These are phyloP conservation scores for Nakataea oryzae DNA, from an alignment of 2,329 filamentous ascomycete species.

Conservation along the genomic window DNA sequence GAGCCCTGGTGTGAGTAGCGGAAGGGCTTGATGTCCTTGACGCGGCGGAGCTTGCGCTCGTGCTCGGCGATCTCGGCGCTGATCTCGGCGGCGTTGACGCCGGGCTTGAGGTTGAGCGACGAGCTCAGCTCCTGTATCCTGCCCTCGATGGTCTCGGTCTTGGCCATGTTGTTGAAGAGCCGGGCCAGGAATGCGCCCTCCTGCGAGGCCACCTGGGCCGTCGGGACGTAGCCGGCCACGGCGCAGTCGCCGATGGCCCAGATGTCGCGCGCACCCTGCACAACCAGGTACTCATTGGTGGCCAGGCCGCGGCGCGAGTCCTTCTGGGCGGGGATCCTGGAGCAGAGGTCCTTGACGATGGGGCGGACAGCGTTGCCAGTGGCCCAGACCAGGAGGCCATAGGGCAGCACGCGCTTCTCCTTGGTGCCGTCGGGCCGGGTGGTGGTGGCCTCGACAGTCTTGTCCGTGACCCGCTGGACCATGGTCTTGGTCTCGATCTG, in stretches of 20 bases:
- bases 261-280: slow-evolving; percentile 92
- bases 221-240: slow-evolving; percentile 93
- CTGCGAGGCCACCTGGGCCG: slow-evolving; percentile 91
- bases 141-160: slow-evolving; percentile 72
- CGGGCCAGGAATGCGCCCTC: slow-evolving; percentile 91
- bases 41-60: slow-evolving; percentile 76
- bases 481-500: slow-evolving; percentile 97
- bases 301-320: slow-evolving; percentile 88
- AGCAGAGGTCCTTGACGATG: slow-evolving; percentile 84
- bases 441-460: slow-evolving; percentile 82
- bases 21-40: slow-evolving; percentile 95
- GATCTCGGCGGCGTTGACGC: slow-evolving; percentile 56
- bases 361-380: slow-evolving; percentile 91
- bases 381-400: slow-evolving; percentile 94
- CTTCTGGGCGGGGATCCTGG: slow-evolving; percentile 86
- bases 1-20: slow-evolving; percentile 97
- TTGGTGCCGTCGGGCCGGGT: slow-evolving; percentile 77
- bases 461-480: slow-evolving; percentile 94
- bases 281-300: slow-evolving; percentile 97
- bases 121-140: slow-evolving; percentile 62
- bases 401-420: slow-evolving; percentile 71
- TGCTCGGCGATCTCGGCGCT: slow-evolving; percentile 70
- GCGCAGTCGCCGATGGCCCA: slow-evolving; percentile 98
- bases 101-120: slow-evolving; percentile 48
- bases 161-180: slow-evolving; percentile 98